These are phyloP conservation scores for Aurantiochytrium sp. DNA, from an alignment of 108 stramenopile species.

Conservation along the genomic window DNA sequence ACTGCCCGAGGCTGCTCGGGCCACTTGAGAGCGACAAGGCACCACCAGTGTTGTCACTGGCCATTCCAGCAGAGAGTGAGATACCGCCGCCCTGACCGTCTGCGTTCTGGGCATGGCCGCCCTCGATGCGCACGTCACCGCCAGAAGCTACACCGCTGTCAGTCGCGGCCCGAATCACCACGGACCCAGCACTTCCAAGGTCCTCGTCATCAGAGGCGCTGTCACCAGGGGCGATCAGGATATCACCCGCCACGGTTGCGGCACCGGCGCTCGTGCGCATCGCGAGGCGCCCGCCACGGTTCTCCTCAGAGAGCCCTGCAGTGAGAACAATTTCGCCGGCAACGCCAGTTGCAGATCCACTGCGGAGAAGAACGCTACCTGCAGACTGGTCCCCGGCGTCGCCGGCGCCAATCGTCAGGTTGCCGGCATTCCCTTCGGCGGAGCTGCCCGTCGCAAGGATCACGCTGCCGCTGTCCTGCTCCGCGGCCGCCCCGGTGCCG, in stretches of 20 bases:
- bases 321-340: neutral
- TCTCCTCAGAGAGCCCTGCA: neutral
- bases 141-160: neutral
- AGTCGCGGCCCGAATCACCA: neutral
- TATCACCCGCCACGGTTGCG: neutral
- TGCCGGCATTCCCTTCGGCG: neutral
- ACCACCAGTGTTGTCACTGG: neutral
- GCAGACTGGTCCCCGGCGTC: too few relatives aligned
- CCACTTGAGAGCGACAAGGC: neutral
- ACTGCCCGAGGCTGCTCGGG: neutral
- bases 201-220: conserved; percentile 10
- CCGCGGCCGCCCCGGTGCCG: neutral
- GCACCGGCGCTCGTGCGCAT: neutral
- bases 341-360: too few relatives aligned
- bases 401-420: neutral
- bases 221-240: conserved; percentile 4
- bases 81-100: neutral
- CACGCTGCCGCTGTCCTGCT: neutral
- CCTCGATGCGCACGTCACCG: neutral
- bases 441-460: neutral
- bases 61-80: neutral
- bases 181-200: conserved; percentile 18
- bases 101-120: neutral
- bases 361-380: too few relatives aligned
- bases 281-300: neutral